Base-by-base conservation (phyloP, 2,329 filamentous ascomycete species). In the Metarhizium brunneum region DNA sequence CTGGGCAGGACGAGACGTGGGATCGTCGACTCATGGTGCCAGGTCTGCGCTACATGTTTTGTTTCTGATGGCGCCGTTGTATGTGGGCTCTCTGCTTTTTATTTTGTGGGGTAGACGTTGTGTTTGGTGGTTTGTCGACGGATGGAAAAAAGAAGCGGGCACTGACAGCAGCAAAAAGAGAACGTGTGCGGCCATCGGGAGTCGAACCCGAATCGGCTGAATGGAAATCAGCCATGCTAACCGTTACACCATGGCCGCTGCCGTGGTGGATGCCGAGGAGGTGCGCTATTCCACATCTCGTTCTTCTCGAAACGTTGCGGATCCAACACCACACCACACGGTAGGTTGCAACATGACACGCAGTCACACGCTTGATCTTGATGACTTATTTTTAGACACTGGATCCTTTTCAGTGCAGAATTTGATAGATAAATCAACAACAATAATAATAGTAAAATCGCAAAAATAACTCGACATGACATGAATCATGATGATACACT, bases 181-280 rank as follows among this genome's bases (percentile, higher is more conserved):
- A 16, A 40, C 1, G 11, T 40, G 4, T n/a, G 6, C 10, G 13
- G 35, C 35, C 48, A 59, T 60, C 59, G 57, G 59, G 57, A 60
- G 57, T 60, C 58, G 58, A 59, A 59, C 58, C 58, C 58, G 58
- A 60, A 55, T 59, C 58, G 57, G 57, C 55, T 58, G 58, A 60
- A 60, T 59, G 58, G 58, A 60, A 60, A 60, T 60, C 58, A 58
- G 58, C 57, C 57, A 60, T 59, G 58, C 55, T 60, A 55, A 60
- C 58, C 58, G 57, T 59, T 59, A 59, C 57, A 60, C 57, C 57
- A 59, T 59, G 57, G 57, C 55, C 55, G 58, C 48, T 50, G 48
- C 18, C 25, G 36, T 47, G 29, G 3, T n/a, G 13, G 10, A 25
- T 8, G 14, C 1, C 32, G 10, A 4, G 5, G 32, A 2, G 32